Evolutionary conservation across 345 rosid species (phyloP).

Genomic region (Salix dunnii): DNA sequence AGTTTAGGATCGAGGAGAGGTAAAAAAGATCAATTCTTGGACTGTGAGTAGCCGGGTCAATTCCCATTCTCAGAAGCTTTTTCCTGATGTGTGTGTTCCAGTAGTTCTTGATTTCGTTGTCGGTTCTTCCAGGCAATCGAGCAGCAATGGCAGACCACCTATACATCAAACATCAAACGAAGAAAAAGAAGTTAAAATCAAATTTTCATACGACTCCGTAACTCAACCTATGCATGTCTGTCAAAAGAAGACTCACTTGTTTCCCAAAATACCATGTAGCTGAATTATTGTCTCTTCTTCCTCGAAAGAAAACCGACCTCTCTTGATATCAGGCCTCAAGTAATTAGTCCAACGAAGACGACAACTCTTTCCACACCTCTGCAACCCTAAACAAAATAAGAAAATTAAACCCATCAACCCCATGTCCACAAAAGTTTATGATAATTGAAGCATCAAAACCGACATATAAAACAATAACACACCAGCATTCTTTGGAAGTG

Average conservation of each 20-base stretch:
- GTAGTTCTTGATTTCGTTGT: conserved; percentile 30
- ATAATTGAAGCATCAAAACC: not conserved
- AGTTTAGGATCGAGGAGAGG: conserved; percentile 15
- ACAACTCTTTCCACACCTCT: conserved; percentile 34
- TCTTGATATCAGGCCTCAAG: conserved; percentile 27
- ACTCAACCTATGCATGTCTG: not conserved
- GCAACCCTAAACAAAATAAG: conserved; percentile 5
- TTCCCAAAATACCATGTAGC: conserved; percentile 23
- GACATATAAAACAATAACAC: not conserved
- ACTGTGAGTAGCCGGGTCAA: conserved; percentile 28
- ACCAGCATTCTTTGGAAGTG: conserved; percentile 33
- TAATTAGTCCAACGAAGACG: conserved; percentile 37
- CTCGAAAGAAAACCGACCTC: conserved; percentile 30
- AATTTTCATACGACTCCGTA: too few species aligned
- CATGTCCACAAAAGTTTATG: not conserved
- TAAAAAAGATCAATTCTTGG: conserved; percentile 28
- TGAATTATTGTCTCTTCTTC: conserved; percentile 31
- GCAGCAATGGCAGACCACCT: conserved; percentile 33
- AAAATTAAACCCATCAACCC: not conserved
- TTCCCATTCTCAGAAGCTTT: conserved; percentile 23
- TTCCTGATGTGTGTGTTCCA: conserved; percentile 33
- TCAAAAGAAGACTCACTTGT: conserved; percentile 18
- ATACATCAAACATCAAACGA: not conserved
- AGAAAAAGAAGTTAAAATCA: not conserved
- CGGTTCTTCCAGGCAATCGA: conserved; percentile 27